phyloP scores from a whole-genome alignment of 495 filamentous ascomycete species.

The Pyronema domesticum region DNA sequence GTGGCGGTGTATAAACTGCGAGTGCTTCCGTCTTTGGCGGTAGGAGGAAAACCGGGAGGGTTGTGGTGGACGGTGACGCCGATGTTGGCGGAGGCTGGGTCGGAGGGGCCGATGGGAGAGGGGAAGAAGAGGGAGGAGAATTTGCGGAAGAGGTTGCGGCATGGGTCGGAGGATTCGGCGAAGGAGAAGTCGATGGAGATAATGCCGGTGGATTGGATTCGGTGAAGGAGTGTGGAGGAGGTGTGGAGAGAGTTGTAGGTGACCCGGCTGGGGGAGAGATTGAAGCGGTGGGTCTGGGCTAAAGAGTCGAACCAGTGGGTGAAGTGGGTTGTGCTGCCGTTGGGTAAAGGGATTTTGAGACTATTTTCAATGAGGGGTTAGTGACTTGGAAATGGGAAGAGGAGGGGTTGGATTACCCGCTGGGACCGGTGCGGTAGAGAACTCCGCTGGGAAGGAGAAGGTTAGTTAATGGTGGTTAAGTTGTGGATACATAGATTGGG shows the following conservation, averaged over 20 bases:
- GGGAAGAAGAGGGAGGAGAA: constrained; percentile 37
- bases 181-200: constrained; percentile 34
- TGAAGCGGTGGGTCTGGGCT: constrained; percentile 54
- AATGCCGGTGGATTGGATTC: constrained; percentile 36
- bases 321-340: constrained; percentile 36
- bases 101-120: not conserved
- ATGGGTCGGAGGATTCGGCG: constrained; percentile 48
- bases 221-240: constrained; percentile 37
- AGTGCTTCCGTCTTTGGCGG: constrained; percentile 19
- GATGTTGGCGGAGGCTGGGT: constrained; percentile 31
- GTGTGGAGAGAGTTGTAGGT: constrained; percentile 57
- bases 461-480: constrained; percentile 2
- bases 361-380: not conserved
- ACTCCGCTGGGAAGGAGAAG: constrained; percentile 33
- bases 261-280: constrained; percentile 35
- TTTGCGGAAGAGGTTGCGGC: constrained; percentile 48
- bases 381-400: not conserved
- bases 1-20: constrained; percentile 42
- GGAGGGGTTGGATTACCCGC: constrained; percentile 28
- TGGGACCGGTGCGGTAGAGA: constrained; percentile 58
- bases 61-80: constrained; percentile 44
- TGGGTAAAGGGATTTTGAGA: constrained; percentile 32
- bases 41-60: constrained; percentile 31
- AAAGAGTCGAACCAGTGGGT: constrained; percentile 74
- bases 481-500: too few relatives aligned